phyloP scores from a whole-genome alignment of 192 early-diverging fungal species.

The Chytriomyces confervae region DNA sequence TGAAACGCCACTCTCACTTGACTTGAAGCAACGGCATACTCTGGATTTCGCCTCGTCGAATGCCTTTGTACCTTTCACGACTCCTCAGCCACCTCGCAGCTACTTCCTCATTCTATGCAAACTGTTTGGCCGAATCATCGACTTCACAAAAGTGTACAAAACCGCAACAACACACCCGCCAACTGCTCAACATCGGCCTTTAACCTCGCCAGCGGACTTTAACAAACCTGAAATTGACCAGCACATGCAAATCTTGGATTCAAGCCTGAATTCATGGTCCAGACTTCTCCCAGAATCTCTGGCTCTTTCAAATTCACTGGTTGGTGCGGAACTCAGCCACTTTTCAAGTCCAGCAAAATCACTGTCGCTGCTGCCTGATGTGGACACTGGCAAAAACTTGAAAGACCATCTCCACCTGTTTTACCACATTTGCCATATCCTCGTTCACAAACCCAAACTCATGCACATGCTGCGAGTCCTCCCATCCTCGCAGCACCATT shows the following conservation, averaged over 20 bases:
- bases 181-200: neutral
- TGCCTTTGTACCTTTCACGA: slow-evolving; percentile 43
- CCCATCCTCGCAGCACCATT: neutral
- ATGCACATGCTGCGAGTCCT: slow-evolving; percentile 32
- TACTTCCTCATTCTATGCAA: slow-evolving; percentile 51
- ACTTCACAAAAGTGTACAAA: slow-evolving; percentile 43
- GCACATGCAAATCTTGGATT: slow-evolving; percentile 45
- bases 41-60: slow-evolving; percentile 41
- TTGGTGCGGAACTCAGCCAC: neutral
- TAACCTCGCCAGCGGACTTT: neutral
- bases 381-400: neutral
- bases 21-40: slow-evolving; percentile 30
- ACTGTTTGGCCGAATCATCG: slow-evolving; percentile 54
- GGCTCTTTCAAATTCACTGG: neutral
- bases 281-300: slow-evolving; percentile 40
- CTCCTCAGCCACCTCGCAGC: slow-evolving; percentile 29
- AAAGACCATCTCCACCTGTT: slow-evolving; percentile 40
- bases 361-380: neutral
- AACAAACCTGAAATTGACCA: slow-evolving; percentile 32
- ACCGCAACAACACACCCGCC: slow-evolving; percentile 1
- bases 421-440: slow-evolving; percentile 48
- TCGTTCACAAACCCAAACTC: slow-evolving; percentile 52
- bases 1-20: neutral
- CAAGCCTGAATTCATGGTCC: slow-evolving; percentile 47
- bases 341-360: neutral